Base-by-base conservation (phyloP, 2,329 filamentous ascomycete genomes). In the Penicillium sp. region DNA sequence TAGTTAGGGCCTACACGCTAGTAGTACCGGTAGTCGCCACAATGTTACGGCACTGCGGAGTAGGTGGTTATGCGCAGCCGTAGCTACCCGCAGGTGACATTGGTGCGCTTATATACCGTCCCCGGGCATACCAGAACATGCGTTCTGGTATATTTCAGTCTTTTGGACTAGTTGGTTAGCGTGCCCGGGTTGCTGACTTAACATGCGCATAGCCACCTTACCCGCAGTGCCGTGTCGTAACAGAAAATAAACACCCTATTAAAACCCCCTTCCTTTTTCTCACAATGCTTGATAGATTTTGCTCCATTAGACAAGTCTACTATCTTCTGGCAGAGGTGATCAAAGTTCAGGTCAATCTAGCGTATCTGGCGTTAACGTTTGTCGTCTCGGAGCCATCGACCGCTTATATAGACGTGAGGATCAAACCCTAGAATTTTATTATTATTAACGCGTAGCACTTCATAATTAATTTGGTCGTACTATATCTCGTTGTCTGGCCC, bases 301-400 rank as follows among this genome's bases (percentile, higher is more conserved):
- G 3, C 11, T 9, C 38, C 24, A 5, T 5, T 3, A 9, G 11
- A 39, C 1, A 28, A 5, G 11, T n/a, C 24, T 3, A 39, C 9
- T 7, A 39, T 9, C 24, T 27, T 39, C 5, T 9, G 25, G 37
- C 46, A 48, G 27, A 48, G 41, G 28, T 45, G 27, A 32, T 41
- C 41, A 48, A 48, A 48, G 41, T 48, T 37, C 1, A 48, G 6
- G 42, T 45, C 28, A 45, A 48, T 48, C 24, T 32, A 41, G 41
- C 46, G 46, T 41, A 36, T 28, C n/a, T 48, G 46, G 41, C 46
- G 46, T 45, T 48, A 1, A 34, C 11, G 36, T 28, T 44, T 36
- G 46, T 48, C 37, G 18, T 48, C 37, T 12, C 37, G 42, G 9
- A 48, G 46, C 46, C 46, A 48, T 41, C 46, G 41, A 40, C 46